phyloP scores from a whole-genome alignment of 1,284 basidiomycete species.

The Tilletiopsis washingtonensis region DNA sequence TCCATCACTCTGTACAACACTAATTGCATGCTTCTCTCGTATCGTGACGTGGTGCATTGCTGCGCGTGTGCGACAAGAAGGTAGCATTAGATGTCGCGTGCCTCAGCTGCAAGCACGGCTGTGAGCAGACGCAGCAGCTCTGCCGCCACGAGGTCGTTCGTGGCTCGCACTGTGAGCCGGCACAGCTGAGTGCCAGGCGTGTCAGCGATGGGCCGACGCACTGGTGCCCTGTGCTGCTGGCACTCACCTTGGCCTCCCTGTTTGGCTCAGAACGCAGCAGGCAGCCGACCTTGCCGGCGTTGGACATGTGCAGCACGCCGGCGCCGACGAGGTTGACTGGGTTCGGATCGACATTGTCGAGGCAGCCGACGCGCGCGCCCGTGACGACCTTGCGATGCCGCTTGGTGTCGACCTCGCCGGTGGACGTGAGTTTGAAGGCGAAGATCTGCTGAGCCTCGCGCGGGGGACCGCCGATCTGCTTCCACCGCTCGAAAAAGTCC shows the following conservation, averaged over 20 bases:
- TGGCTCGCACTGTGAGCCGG: conserved; percentile 86
- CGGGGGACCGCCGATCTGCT: conserved; percentile 86
- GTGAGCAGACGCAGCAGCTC: conserved; percentile 57
- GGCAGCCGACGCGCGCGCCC: conserved; percentile 67
- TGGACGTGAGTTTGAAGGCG: conserved; percentile 59
- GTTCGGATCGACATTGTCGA: conserved; percentile 60
- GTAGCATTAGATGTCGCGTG: not conserved
- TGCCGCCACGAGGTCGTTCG: conserved; percentile 79
- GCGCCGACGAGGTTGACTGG: conserved; percentile 76
- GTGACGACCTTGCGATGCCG: conserved; percentile 67
- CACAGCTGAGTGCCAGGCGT: conserved; percentile 60
- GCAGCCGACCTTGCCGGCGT: conserved; percentile 87
- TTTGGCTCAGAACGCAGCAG: conserved; percentile 89
- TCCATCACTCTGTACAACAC: no score
- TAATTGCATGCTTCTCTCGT: no score
- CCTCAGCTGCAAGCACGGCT: conserved; percentile 15
- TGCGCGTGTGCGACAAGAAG: not conserved
- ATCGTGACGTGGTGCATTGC: not conserved
- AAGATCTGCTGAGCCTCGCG: conserved; percentile 85
- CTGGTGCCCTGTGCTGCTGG: not conserved
- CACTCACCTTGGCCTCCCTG: conserved; percentile 73
- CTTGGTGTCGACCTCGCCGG: conserved; percentile 64
- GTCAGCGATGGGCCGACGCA: not conserved
- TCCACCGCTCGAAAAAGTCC: conserved; percentile 98
- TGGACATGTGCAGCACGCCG: conserved; percentile 79